Base-by-base conservation (phyloP, 257 asterid species). In the Buddleja alternifolia region DNA sequence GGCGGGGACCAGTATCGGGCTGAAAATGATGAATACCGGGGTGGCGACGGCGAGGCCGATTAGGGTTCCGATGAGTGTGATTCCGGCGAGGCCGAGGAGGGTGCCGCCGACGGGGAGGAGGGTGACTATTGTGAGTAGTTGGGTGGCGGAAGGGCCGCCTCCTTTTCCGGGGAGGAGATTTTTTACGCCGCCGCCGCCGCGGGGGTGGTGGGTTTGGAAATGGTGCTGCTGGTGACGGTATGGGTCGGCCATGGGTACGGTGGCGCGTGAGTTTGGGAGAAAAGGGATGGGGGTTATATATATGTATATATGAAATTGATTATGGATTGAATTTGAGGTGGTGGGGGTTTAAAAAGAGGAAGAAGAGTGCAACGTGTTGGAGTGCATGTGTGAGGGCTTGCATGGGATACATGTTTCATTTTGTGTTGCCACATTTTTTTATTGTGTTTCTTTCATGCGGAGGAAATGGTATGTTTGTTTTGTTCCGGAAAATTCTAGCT, bases 1-100 rank as follows among this genome's bases (percentile, higher is more conserved):
- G 12, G 90, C 93, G 0, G 96, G 96, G 2, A 88, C 80, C 20
- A 86, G 45, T 42, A 88, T 75, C 0, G 91, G 93, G 77, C 96
- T 88, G 74, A 56, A 84, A 41, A 88, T 82, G 12, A 84, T 46
- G 46, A 86, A 81, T 3, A 86, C 79, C 0, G 93, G 96, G 7
- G 83, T 75, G 10, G 88, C 77, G 10, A 84, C 69, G 0, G 90
- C 88, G 1, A 81, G 77, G 8, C 83, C 90, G 4, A 81, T 72
- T 4, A 86, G 53, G 21, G 84, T 74, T 8, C 89, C 93, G n/a
- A 45, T 71, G 5, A 86, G 76, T 3, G 73, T 79, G 14, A 83
- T 51, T 0, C 86, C 90, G 10, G 93, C 87, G 0, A 86, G 79
- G 32, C 68, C 71, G 7, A 83, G 83, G 21, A 86, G 83, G 4